Evolutionary conservation across 805 yeast genomes (phyloP).

Genomic region (Monosporozyma servazzii): DNA sequence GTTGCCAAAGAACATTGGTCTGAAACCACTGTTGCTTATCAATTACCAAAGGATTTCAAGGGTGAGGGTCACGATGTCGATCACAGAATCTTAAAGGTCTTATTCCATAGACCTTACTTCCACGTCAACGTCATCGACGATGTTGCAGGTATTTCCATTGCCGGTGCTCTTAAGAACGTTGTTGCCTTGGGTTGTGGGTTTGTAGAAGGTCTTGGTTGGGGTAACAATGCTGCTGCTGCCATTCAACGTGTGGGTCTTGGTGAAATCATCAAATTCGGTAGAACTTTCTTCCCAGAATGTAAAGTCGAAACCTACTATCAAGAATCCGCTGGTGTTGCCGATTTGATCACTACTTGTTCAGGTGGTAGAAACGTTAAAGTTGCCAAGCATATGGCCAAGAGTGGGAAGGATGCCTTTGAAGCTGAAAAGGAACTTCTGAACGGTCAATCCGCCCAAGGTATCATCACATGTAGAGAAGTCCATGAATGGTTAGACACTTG

Average conservation of each 20-base stretch:
- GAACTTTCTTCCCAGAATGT: slow-evolving; percentile 68
- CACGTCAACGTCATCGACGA: slow-evolving; percentile 89
- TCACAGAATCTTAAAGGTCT: slow-evolving; percentile 57
- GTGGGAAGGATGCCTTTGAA: slow-evolving; percentile 66
- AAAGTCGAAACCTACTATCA: slow-evolving; percentile 74
- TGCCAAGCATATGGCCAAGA: slow-evolving; percentile 74
- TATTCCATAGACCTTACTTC: slow-evolving; percentile 97
- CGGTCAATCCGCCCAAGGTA: slow-evolving; percentile 96
- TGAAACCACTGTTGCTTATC: slow-evolving; percentile 94
- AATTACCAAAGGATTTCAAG: slow-evolving; percentile 51
- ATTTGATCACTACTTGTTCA: slow-evolving; percentile 96
- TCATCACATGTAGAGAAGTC: slow-evolving; percentile 83
- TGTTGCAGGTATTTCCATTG: slow-evolving; percentile 91
- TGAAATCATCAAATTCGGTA: slow-evolving; percentile 83
- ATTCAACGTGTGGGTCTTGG: slow-evolving; percentile 91
- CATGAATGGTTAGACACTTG: slow-evolving; percentile 59
- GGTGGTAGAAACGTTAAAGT: slow-evolving; percentile 96
- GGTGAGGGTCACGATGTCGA: slow-evolving; percentile 49
- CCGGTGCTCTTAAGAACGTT: slow-evolving; percentile 95
- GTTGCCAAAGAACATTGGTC: slow-evolving; percentile 95
- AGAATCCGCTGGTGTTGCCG: slow-evolving; percentile 97
- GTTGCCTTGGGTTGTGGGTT: slow-evolving; percentile 96
- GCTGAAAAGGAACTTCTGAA: slow-evolving; percentile 81
- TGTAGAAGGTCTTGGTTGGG: slow-evolving; percentile 98
- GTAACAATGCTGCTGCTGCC: slow-evolving; percentile 97